Evolutionary conservation across 2,329 filamentous ascomycete species (phyloP).

Genomic region (Exophiala phaeomuriformis): DNA sequence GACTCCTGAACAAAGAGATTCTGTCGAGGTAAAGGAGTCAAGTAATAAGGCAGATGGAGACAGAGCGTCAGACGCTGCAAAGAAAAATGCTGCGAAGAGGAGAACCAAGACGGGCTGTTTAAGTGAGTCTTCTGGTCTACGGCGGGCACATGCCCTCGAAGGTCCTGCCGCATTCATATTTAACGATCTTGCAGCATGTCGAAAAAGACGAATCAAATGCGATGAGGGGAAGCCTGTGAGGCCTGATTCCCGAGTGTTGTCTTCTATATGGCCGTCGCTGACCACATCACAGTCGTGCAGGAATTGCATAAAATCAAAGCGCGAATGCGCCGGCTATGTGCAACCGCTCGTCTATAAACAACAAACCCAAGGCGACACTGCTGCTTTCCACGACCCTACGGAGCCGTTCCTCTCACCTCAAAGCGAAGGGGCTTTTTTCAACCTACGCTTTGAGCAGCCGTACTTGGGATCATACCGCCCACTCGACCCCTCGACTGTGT

Average conservation of each 20-base stretch:
- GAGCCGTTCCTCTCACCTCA: constrained; percentile 5
- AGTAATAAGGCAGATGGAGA: constrained; percentile 35
- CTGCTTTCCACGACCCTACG: neutral
- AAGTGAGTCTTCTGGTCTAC: constrained; percentile 50
- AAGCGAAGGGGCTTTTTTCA: constrained; percentile 4
- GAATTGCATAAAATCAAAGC: constrained; percentile 42
- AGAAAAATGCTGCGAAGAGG: constrained; percentile 45
- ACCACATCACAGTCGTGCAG: constrained; percentile 30
- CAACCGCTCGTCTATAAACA: constrained; percentile 23
- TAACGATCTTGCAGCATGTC: constrained; percentile 57
- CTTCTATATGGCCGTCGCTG: neutral
- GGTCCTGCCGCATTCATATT: neutral
- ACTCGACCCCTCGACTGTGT: constrained; percentile 1
- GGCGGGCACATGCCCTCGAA: neutral
- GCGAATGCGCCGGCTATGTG: constrained; percentile 35
- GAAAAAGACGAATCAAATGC: constrained; percentile 92
- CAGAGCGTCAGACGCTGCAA: constrained; percentile 6
- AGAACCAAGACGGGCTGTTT: constrained; percentile 89
- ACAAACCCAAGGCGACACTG: constrained; percentile 8
- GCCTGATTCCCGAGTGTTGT: neutral
- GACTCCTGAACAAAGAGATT: constrained; percentile 17
- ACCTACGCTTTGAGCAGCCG: constrained; percentile 7
- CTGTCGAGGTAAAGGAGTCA: constrained; percentile 29
- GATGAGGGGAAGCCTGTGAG: constrained; percentile 61
- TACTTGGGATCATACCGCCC: constrained; percentile 1